phyloP scores from a whole-genome alignment of 2,329 filamentous ascomycete species.

The Penicillium sp. region DNA sequence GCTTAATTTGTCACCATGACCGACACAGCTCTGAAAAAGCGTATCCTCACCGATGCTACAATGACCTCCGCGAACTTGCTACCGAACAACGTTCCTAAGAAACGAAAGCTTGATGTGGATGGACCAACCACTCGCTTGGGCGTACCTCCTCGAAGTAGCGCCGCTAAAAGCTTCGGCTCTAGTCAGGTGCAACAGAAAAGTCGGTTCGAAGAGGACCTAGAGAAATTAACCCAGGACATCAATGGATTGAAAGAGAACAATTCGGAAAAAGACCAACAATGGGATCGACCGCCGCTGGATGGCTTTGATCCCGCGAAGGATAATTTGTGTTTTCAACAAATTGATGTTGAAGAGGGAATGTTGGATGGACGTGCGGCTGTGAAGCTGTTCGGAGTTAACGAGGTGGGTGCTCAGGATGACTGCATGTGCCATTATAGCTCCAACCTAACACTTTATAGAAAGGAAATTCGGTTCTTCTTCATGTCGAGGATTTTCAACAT shows the following conservation, averaged over 20 bases:
- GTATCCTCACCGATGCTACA: constrained; percentile 65
- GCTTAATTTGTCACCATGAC: constrained; percentile 29
- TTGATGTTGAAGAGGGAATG: constrained; percentile 88
- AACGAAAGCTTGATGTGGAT: constrained; percentile 68
- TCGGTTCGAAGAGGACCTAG: constrained; percentile 85
- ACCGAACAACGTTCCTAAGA: constrained; percentile 60
- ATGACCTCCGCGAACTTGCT: constrained; percentile 61
- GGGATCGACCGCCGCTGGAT: constrained; percentile 65
- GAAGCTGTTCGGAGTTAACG: constrained; percentile 90
- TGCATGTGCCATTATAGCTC: constrained; percentile 15
- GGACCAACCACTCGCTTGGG: constrained; percentile 51
- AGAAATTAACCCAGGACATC: constrained; percentile 94
- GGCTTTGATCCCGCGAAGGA: constrained; percentile 63
- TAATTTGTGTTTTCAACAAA: constrained; percentile 85
- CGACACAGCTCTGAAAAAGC: constrained; percentile 51
- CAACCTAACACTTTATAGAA: constrained; percentile 26
- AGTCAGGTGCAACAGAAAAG: constrained; percentile 72
- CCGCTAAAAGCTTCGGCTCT: constrained; percentile 55
- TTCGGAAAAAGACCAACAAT: constrained; percentile 88
- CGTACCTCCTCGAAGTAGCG: constrained; percentile 58
- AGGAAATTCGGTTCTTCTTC: constrained; percentile 88
- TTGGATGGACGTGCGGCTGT: constrained; percentile 74
- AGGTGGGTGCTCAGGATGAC: constrained; percentile 46
- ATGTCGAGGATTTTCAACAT: constrained; percentile 93
- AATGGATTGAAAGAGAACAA: constrained; percentile 79